Evolutionary conservation across 2,329 filamentous ascomycete genomes (phyloP).

Genomic region (Claviceps sp.): DNA sequence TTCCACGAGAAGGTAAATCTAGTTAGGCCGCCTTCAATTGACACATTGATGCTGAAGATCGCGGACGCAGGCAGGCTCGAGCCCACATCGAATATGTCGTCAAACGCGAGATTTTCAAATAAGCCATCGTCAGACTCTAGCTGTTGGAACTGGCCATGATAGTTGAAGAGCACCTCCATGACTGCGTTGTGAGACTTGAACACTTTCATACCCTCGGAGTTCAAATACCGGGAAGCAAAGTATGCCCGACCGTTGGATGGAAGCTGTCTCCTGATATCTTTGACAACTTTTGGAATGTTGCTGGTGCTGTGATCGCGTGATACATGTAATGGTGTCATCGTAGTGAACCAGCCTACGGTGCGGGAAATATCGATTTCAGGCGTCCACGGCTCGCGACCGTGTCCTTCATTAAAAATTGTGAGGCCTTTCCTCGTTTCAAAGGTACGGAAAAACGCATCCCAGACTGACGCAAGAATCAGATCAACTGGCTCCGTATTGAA

Average conservation of each 20-base stretch:
- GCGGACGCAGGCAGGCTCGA: background rate
- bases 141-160: slow-evolving; percentile 8
- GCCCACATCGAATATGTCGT: slow-evolving; percentile 3
- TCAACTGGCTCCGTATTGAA: slow-evolving; percentile 19
- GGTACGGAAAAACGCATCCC: slow-evolving; percentile 14
- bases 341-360: slow-evolving; percentile 27
- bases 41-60: slow-evolving; percentile 2
- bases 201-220: background rate
- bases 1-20: slow-evolving; percentile 5
- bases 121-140: slow-evolving; percentile 8
- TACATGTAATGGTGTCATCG: slow-evolving; percentile 10
- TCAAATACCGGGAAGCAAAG: slow-evolving; percentile 2
- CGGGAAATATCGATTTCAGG: slow-evolving; percentile 16
- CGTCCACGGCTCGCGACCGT: slow-evolving; percentile 19
- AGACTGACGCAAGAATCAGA: slow-evolving; percentile 17
- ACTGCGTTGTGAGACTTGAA: background rate
- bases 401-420: slow-evolving; percentile 13
- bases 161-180: slow-evolving; percentile 5
- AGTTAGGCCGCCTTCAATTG: slow-evolving; percentile 1
- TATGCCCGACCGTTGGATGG: slow-evolving; percentile 3
- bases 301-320: background rate
- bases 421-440: slow-evolving; percentile 17
- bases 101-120: slow-evolving; percentile 4
- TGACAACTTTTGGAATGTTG: background rate
- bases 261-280: background rate